phyloP scores from a whole-genome alignment of 768 basidiomycete genomes.

The Lactarius deliciosus region DNA sequence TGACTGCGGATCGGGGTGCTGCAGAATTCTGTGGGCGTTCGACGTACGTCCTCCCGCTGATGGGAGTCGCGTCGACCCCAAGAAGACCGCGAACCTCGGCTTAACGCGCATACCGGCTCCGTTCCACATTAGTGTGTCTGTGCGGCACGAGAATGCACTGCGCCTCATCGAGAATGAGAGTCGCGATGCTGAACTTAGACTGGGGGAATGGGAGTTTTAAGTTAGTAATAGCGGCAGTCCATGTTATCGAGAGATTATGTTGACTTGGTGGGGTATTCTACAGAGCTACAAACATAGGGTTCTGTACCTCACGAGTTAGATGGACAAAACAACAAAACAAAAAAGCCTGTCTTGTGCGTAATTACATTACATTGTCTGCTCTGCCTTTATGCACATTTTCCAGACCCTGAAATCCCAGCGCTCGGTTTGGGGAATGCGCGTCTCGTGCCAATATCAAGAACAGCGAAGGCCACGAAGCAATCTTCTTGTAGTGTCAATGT shows the following conservation, averaged over 20 bases:
- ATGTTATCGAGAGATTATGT: not conserved
- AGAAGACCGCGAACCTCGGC: conserved; percentile 4
- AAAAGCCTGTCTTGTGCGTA: too few relatives aligned
- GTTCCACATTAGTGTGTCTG: conserved; percentile 3
- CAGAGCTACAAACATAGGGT: too few relatives aligned
- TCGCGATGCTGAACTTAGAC: conserved; percentile 17
- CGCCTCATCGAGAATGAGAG: conserved; percentile 18
- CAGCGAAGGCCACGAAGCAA: too few relatives aligned
- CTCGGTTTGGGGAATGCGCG: too few relatives aligned
- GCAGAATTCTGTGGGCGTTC: conserved; percentile 30
- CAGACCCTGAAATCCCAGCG: too few relatives aligned
- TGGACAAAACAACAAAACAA: too few relatives aligned
- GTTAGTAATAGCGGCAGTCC: not conserved
- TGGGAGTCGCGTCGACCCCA: conserved; percentile 4
- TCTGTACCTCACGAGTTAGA: too few relatives aligned
- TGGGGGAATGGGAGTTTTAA: conserved; percentile 22
- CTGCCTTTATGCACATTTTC: too few relatives aligned
- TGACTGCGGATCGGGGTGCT: not conserved
- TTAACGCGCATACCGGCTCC: conserved; percentile 11
- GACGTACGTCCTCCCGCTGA: conserved; percentile 18
- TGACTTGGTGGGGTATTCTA: not conserved
- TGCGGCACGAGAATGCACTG: not conserved
- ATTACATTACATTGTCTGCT: too few relatives aligned
- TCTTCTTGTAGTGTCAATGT: too few relatives aligned
- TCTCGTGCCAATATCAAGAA: too few relatives aligned